Base-by-base conservation (phyloP, 345 rosid genomes). In the Cardamine resedifolia region DNA sequence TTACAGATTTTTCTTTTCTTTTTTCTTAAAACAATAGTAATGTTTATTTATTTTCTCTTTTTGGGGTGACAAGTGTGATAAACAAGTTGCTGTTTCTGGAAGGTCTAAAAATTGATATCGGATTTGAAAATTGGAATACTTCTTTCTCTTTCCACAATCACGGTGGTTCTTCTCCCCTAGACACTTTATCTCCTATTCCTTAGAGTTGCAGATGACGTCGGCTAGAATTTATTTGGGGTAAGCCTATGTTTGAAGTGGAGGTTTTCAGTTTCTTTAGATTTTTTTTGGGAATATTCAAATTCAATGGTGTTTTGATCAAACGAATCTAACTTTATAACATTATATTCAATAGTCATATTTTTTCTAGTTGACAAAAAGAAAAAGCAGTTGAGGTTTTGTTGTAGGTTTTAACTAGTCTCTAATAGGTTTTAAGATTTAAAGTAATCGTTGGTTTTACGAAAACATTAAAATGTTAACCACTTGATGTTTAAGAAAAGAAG, bases 161-260 rank as follows among this genome's bases (percentile, higher is more conserved):
- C 51, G 38, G n/a, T 68, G 79, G 75, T 75, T 69, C 79, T 75
- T 69, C 74, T 69, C 70, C 79, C 74, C 75, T 75, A 61, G 75
- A 53, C 70, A 44, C 52, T 66, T 26, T 65, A 34, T 73, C 50
- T 58, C 60, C 60, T 65, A 23, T 66, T 64, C 16, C 21, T 6
- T 16, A 6, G 11, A 3, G 52, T 10, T 30, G 49, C 10, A 1
- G 52, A 28, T 74, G 68, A 67, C 57, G 68, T 51, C 24, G 4
- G 3, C 14, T 60, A 1, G 3, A 39, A 38, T 66, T 58, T 74
- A 58, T 27, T 50, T 74, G 20, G 0, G 19, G 66, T 57, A 74
- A 74, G 36, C 55, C 56, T 67, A 73, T 74, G 4, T 3, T 0
- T 30, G n/a, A 59, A 4, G 1, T 28, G 21, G 62, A 66, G 61